Conservation (phyloP, 2,329 filamentous ascomycete species). For the Pyrenochaeta sp. region DNA sequence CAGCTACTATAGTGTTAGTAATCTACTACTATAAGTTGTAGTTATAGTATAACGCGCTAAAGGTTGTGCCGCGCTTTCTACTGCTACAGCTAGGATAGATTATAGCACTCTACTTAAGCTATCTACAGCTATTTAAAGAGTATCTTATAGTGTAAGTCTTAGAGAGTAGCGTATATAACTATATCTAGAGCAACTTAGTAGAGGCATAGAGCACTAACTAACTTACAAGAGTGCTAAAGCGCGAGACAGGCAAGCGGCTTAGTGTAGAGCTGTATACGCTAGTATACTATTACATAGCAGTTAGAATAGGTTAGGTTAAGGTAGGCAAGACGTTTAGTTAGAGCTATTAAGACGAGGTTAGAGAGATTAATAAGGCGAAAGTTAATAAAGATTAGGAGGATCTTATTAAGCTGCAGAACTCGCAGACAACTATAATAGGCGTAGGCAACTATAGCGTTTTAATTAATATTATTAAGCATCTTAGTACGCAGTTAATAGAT, state of each 20-base stretch:
- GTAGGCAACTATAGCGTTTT: too few species aligned
- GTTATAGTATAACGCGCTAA: conserved; percentile 26
- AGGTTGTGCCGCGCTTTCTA: conserved; percentile 33
- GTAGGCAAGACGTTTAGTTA: too few species aligned
- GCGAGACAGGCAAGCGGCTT: too few species aligned
- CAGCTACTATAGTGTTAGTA: background rate
- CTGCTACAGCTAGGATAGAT: conserved; percentile 25
- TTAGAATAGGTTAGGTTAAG: too few species aligned
- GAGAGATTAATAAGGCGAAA: conserved; percentile 22
- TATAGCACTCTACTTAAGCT: conserved; percentile 24
- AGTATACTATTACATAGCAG: too few species aligned
- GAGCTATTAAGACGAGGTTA: conserved; percentile 21
- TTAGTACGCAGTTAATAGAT: too few species aligned
- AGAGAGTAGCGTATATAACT: conserved; percentile 9
- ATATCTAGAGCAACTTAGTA: too few species aligned
- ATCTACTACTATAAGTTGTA: conserved; percentile 28
- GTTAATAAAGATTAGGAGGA: conserved; percentile 14
- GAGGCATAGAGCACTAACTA: too few species aligned
- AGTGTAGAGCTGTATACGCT: too few species aligned
- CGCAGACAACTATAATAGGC: conserved; percentile 8
- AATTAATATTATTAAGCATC: too few species aligned
- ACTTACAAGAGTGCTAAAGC: too few species aligned
- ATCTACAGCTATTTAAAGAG: conserved; percentile 22
- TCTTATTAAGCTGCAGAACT: conserved; percentile 11
- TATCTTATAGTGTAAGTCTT: conserved; percentile 17